Conservation (phyloP, 1,284 basidiomycete genomes). For the Boletus austroedulis region DNA sequence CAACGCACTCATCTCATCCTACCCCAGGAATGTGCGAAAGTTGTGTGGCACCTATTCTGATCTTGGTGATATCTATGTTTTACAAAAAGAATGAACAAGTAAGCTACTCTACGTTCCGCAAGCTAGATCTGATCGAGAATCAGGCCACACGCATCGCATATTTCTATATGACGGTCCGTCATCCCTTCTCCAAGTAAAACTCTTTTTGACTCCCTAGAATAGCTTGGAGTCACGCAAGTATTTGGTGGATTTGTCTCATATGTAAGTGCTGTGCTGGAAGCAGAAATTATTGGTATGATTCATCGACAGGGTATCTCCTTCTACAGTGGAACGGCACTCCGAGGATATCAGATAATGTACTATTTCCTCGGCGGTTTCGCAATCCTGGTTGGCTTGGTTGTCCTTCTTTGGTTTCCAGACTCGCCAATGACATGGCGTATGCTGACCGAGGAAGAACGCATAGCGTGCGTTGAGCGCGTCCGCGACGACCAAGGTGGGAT, state of each 20-base stretch:
- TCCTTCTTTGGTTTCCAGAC: slow-evolving; percentile 60
- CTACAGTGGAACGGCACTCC: slow-evolving; percentile 29
- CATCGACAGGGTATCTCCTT: slow-evolving; percentile 44
- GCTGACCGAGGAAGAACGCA: slow-evolving; percentile 56
- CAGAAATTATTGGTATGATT: background rate
- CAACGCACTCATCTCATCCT: background rate
- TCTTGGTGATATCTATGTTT: slow-evolving; percentile 62
- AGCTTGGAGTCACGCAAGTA: slow-evolving; percentile 45
- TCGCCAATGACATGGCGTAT: slow-evolving; percentile 59
- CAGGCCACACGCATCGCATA: slow-evolving; percentile 56
- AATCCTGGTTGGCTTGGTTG: slow-evolving; percentile 53
- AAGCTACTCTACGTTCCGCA: background rate
- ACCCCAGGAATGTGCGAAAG: slow-evolving; percentile 59
- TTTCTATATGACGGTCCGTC: slow-evolving; percentile 61
- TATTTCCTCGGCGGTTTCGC: slow-evolving; percentile 58
- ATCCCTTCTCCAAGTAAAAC: background rate
- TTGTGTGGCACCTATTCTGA: slow-evolving; percentile 59
- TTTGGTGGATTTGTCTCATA: slow-evolving; percentile 67
- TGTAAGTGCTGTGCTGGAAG: slow-evolving; percentile 32
- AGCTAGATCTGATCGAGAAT: background rate
- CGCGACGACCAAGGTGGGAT: slow-evolving; percentile 62
- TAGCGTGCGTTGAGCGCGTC: slow-evolving; percentile 61
- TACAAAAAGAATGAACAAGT: slow-evolving; percentile 66
- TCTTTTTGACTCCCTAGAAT: background rate
- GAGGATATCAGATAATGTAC: slow-evolving; percentile 50